phyloP scores from a whole-genome alignment of 257 asterid species.

The Cordia subcordata region DNA sequence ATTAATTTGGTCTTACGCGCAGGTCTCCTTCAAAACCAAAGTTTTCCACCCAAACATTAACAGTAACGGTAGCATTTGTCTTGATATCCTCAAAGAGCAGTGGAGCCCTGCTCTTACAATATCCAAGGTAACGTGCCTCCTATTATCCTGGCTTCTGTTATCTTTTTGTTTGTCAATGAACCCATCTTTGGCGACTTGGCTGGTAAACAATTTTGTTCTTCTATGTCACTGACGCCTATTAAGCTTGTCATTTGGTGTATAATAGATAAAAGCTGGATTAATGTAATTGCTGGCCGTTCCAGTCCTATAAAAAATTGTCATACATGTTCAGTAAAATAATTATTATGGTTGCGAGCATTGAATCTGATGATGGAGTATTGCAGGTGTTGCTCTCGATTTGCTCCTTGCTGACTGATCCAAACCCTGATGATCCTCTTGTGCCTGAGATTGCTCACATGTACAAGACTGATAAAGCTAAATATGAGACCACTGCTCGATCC shows the following conservation, averaged over 20 bases:
- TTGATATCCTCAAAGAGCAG: slow-evolving; percentile 48
- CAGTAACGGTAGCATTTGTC: slow-evolving; percentile 46
- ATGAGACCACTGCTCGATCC: slow-evolving; percentile 66
- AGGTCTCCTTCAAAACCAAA: slow-evolving; percentile 47
- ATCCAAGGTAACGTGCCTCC: slow-evolving; percentile 30
- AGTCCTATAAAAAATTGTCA: too few relatives aligned
- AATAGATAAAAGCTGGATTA: too few relatives aligned
- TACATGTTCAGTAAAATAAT: too few relatives aligned
- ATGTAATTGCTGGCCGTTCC: too few relatives aligned
- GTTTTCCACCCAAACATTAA: slow-evolving; percentile 47
- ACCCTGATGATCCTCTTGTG: slow-evolving; percentile 80
- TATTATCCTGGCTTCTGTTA: not conserved
- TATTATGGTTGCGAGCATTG: not conserved
- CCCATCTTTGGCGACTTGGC: too few relatives aligned
- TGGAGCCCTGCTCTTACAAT: slow-evolving; percentile 53
- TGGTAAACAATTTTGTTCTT: not conserved
- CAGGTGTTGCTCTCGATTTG: slow-evolving; percentile 79
- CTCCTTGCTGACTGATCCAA: slow-evolving; percentile 82
- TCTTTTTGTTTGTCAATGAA: too few relatives aligned
- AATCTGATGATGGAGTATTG: not conserved
- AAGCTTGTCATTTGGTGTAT: not conserved
- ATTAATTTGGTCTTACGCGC: not conserved
- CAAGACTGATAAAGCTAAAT: slow-evolving; percentile 63
- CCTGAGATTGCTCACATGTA: slow-evolving; percentile 81
- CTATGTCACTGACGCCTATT: not conserved